Conservation (phyloP, 192 early-diverging fungal species). For the Phlyctochytrium arcticum region DNA sequence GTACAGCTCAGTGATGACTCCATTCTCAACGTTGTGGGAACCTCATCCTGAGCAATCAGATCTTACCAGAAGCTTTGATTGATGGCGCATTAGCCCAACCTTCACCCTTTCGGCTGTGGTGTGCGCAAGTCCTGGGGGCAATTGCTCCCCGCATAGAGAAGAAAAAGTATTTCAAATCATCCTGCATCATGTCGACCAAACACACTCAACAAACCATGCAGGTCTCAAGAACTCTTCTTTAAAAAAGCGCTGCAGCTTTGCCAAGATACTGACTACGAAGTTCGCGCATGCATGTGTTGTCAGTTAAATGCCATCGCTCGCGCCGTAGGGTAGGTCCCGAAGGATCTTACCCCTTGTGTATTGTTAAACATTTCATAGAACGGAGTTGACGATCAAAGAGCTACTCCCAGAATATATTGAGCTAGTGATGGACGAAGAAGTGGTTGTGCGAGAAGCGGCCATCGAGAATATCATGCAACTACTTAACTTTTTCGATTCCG, state of each 20-base stretch:
- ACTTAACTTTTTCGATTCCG: slow-evolving; percentile 38
- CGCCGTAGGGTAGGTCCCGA: slow-evolving; percentile 27
- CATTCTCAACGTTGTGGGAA: neutral
- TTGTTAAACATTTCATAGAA: slow-evolving; percentile 18
- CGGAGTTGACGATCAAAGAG: slow-evolving; percentile 18
- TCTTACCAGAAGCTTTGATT: slow-evolving; percentile 34
- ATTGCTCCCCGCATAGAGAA: slow-evolving; percentile 29
- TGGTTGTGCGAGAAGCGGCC: slow-evolving; percentile 40
- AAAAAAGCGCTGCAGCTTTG: slow-evolving; percentile 38
- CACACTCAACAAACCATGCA: neutral
- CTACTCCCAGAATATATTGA: slow-evolving; percentile 46
- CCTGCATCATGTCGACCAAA: neutral
- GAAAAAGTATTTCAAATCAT: slow-evolving; percentile 34
- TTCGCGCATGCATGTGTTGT: slow-evolving; percentile 48
- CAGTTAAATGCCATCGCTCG: slow-evolving; percentile 39
- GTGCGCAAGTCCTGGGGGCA: slow-evolving; percentile 40
- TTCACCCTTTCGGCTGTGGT: slow-evolving; percentile 41
- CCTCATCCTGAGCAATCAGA: slow-evolving; percentile 8
- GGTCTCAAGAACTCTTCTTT: slow-evolving; percentile 28
- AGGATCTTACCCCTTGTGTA: neutral
- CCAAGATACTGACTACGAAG: slow-evolving; percentile 55
- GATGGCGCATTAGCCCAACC: slow-evolving; percentile 45
- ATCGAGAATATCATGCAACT: slow-evolving; percentile 38
- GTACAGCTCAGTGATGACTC: slow-evolving; percentile 1
- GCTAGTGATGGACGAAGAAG: slow-evolving; percentile 51